A percentile compares a stretch with the other conserved stretches of the same genome.
These are phyloP conservation scores for Coemansia sp. DNA, from an alignment of 192 early-diverging fungal genomes.

Conservation along the genomic window DNA sequence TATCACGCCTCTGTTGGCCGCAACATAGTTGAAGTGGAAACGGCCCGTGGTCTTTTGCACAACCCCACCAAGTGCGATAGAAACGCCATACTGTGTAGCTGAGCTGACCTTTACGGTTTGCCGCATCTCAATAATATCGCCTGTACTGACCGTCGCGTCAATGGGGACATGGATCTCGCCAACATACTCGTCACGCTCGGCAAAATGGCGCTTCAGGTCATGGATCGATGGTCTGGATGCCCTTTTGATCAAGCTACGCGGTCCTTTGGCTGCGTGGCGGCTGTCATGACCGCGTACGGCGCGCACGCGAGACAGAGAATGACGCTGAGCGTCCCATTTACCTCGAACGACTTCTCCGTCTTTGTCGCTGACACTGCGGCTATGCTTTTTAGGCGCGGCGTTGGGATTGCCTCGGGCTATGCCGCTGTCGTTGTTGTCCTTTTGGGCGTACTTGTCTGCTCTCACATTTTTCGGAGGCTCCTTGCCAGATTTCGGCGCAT, in stretches of 20 bases:
- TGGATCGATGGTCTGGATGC: constrained; percentile 9
- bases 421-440: neutral
- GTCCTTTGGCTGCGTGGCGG: neutral
- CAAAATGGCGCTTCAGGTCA: constrained; percentile 22
- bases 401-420: neutral
- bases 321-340: neutral
- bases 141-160: constrained; percentile 31
- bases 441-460: neutral
- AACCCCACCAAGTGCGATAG: constrained; percentile 16
- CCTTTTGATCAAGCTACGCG: constrained; percentile 16
- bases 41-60: constrained; percentile 45
- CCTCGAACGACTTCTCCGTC: neutral
- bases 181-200: neutral
- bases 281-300: neutral
- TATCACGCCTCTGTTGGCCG: neutral
- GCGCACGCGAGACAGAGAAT: neutral
- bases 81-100: neutral
- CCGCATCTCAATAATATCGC: constrained; percentile 52
- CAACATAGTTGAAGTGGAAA: constrained; percentile 40
- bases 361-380: neutral
- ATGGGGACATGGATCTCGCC: constrained; percentile 36
- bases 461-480: neutral
- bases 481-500: neutral
- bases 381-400: neutral
- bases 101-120: neutral